Conservation (phyloP, 1,139 yeast genomes). For the Kodamaea sp. region DNA sequence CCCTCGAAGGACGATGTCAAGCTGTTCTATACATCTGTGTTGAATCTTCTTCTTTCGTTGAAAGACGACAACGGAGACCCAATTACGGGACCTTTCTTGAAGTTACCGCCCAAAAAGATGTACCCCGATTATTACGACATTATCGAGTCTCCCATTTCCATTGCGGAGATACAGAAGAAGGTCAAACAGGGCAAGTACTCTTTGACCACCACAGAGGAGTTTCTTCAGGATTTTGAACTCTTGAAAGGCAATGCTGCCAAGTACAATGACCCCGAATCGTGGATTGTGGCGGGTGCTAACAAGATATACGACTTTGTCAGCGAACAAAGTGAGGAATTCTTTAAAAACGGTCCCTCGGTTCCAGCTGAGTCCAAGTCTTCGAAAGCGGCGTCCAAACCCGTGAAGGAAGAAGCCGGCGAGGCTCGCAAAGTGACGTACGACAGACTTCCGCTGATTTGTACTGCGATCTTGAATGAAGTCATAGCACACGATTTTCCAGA, state of each 20-base stretch:
- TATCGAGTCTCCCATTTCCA: constrained; percentile 64
- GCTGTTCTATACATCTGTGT: constrained; percentile 28
- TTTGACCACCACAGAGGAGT: constrained; percentile 32
- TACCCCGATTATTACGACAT: constrained; percentile 83
- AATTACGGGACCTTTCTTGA: constrained; percentile 57
- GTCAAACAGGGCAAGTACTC: constrained; percentile 36
- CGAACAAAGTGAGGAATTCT: constrained; percentile 37
- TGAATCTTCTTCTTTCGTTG: constrained; percentile 27
- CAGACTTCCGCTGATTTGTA: constrained; percentile 26
- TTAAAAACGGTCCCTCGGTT: constrained; percentile 10
- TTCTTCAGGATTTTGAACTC: constrained; percentile 55
- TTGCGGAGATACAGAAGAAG: constrained; percentile 61
- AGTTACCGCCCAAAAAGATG: constrained; percentile 69
- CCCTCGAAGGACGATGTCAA: constrained; percentile 24
- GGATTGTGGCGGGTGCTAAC: constrained; percentile 60
- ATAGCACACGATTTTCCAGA: constrained; percentile 45
- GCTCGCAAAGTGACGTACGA: constrained; percentile 18
- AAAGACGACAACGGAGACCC: constrained; percentile 33
- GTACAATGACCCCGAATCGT: constrained; percentile 62
- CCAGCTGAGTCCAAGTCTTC: constrained; percentile 18
- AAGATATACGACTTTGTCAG: constrained; percentile 44
- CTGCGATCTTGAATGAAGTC: constrained; percentile 34
- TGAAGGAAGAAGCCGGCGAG: constrained; percentile 7
- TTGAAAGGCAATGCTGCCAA: constrained; percentile 60
- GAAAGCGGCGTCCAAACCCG: background rate